A percentile compares a stretch with the other conserved stretches of the same genome.
These are phyloP conservation scores for Mucor velutinosus DNA, from an alignment of 371 early-diverging fungal species.

Conservation along the genomic window DNA sequence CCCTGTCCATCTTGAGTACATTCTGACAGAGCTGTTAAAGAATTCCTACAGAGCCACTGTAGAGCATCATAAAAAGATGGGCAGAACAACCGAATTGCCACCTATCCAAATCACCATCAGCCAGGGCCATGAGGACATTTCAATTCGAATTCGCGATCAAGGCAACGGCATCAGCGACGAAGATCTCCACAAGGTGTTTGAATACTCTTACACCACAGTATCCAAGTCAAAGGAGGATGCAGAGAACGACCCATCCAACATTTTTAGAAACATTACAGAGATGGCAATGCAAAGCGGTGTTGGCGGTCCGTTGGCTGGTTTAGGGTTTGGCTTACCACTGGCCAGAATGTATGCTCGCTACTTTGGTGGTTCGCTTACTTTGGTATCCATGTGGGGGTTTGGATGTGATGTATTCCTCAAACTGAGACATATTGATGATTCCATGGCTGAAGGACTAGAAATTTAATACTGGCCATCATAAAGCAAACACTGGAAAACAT, in stretches of 20 bases:
- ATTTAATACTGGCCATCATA: slow-evolving; percentile 26
- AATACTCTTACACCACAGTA: slow-evolving; percentile 93
- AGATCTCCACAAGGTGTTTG: slow-evolving; percentile 82
- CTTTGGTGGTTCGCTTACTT: slow-evolving; percentile 90
- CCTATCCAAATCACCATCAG: slow-evolving; percentile 89
- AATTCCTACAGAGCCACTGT: slow-evolving; percentile 93
- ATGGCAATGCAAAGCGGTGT: slow-evolving; percentile 80
- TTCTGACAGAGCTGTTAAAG: slow-evolving; percentile 90
- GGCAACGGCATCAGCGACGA: slow-evolving; percentile 90
- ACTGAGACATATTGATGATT: slow-evolving; percentile 77
- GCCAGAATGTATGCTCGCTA: slow-evolving; percentile 92
- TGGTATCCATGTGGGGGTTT: slow-evolving; percentile 85
- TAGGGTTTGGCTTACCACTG: slow-evolving; percentile 88
- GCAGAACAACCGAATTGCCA: slow-evolving; percentile 44
- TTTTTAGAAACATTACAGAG: slow-evolving; percentile 65
- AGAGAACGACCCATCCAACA: slow-evolving; percentile 47
- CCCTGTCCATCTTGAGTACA: slow-evolving; percentile 94
- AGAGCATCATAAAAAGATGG: slow-evolving; percentile 64
- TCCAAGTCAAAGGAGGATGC: slow-evolving; percentile 55
- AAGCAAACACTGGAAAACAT: no score
- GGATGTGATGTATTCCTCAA: slow-evolving; percentile 94
- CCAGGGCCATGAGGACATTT: slow-evolving; percentile 76
- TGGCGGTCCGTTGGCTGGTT: slow-evolving; percentile 84
- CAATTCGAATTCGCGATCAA: slow-evolving; percentile 89
- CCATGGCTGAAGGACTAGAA: slow-evolving; percentile 52